Base-by-base conservation (phyloP, 768 basidiomycete genomes). In the Imleria badia region DNA sequence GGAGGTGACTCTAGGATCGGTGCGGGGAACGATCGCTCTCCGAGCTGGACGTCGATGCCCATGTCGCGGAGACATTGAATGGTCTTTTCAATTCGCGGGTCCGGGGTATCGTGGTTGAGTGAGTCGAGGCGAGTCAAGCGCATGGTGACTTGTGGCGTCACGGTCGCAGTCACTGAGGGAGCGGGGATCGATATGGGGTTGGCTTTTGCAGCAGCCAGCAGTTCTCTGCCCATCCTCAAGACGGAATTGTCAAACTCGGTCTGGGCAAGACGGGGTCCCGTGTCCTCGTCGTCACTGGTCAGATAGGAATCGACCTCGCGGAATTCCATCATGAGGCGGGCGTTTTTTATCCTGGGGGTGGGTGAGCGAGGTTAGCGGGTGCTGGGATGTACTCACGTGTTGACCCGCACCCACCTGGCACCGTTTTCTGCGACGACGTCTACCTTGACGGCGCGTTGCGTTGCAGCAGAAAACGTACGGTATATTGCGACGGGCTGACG, bases 231-330 rank as follows among this genome's bases (percentile, higher is more conserved):
- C 80, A 87, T 88, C 11, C 77, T 78, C 45, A 93, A 66, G 17
- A 94, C 66, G 1, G 89, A 89, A 66, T 91, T 91, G 64, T 89
- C 84, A 31, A 90, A 79, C 52, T 81, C 76, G 3, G 64, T 73
- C 53, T 80, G 81, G 0, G 75, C 78, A 6, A 81, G 75, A 39
- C 71, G 72, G 1, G 80, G 77, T 4, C 68, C 66, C 52, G 19
- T 26, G 6, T 76, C 63, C 41, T 60, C 74, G 3, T 78, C 78
- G 7, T 78, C 78, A 44, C 63, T 65, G 2, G 85, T 87, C 15
- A 86, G 63, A 67, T 91, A 92, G 2, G 89, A 89, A 59, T 94
- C 93, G 31, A 90, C 80, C 71, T 94, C 92, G 34, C 84, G 80
- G 58, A 96, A 88, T 66, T 96, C 93, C 31, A 86, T 80, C 6